These are phyloP conservation scores for Carex pumila DNA, from an alignment of 176 grass and related monocot species.

Conservation along the genomic window DNA sequence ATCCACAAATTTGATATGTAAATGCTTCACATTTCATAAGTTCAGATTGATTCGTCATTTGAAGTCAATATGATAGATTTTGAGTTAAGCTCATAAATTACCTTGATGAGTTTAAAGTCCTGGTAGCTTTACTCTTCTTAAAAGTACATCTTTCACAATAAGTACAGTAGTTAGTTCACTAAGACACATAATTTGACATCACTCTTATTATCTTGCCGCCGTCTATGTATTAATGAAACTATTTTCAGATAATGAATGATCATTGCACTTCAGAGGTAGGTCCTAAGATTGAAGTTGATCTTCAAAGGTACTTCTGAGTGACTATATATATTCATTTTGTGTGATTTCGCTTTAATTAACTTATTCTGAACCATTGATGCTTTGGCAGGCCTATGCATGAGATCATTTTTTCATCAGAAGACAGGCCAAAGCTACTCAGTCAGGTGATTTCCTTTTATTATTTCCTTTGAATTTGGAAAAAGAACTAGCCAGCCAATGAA, in stretches of 20 bases:
- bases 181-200: neutral
- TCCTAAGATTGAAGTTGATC: neutral
- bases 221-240: neutral
- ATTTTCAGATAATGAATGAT: slow-evolving; percentile 1
- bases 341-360: neutral
- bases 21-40: too few relatives aligned
- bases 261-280: neutral
- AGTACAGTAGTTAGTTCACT: neutral
- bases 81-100: too few relatives aligned
- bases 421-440: slow-evolving; percentile 16
- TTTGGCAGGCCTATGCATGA: slow-evolving; percentile 10
- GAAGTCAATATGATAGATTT: too few relatives aligned
- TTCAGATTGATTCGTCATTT: too few relatives aligned
- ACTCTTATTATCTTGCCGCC: neutral
- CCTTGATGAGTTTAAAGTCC: neutral
- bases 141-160: neutral
- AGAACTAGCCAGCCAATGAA: neutral
- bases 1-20: too few relatives aligned
- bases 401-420: slow-evolving; percentile 21
- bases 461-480: neutral
- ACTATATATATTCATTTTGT: neutral
- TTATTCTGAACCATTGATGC: neutral
- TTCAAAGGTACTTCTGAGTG: neutral
- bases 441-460: neutral
- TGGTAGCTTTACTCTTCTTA: neutral